Evolutionary conservation across 2,329 filamentous ascomycete genomes (phyloP).

Genomic region (Phaeomoniella chlamydospora): DNA sequence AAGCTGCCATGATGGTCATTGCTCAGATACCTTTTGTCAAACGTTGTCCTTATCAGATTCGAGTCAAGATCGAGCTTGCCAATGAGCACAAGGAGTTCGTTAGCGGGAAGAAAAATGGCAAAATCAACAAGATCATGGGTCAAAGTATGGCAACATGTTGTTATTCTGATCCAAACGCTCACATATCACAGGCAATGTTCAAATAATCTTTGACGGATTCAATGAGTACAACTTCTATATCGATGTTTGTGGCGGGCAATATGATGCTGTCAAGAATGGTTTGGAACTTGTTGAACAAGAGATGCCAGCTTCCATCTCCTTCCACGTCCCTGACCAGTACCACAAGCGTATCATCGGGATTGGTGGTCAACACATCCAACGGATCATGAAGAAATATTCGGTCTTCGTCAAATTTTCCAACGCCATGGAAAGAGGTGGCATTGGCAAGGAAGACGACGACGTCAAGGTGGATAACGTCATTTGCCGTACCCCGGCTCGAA

Average conservation of each 20-base stretch:
- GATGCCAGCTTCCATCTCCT: conserved; percentile 97
- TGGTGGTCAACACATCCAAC: conserved; percentile 94
- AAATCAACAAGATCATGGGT: conserved; percentile 99
- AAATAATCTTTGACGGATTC: conserved; percentile 98
- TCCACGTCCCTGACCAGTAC: conserved; percentile 97
- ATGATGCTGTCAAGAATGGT: conserved; percentile 88
- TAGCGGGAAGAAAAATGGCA: conserved; percentile 98
- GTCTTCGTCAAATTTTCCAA: conserved; percentile 99
- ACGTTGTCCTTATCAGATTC: conserved; percentile 78
- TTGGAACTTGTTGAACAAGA: conserved; percentile 91
- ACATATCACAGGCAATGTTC: conserved; percentile 57
- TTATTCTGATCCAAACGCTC: conserved; percentile 3
- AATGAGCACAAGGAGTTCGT: conserved; percentile 99
- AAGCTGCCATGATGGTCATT: conserved; percentile 86
- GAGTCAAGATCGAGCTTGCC: conserved; percentile 95
- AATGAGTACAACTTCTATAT: conserved; percentile 99
- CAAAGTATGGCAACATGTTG: conserved; percentile 48
- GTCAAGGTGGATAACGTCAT: conserved; percentile 99
- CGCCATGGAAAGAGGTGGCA: conserved; percentile 89
- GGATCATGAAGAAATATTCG: conserved; percentile 99
- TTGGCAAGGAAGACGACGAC: conserved; percentile 92
- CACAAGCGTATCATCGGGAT: conserved; percentile 99
- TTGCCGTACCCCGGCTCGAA: conserved; percentile 89
- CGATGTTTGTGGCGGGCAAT: conserved; percentile 82
- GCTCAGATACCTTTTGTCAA: conserved; percentile 81